Evolutionary conservation across 2,329 filamentous ascomycete genomes (phyloP), one percentile per base, ranked within the genome.

Genomic region (Paramyrothecium roridum): DNA sequence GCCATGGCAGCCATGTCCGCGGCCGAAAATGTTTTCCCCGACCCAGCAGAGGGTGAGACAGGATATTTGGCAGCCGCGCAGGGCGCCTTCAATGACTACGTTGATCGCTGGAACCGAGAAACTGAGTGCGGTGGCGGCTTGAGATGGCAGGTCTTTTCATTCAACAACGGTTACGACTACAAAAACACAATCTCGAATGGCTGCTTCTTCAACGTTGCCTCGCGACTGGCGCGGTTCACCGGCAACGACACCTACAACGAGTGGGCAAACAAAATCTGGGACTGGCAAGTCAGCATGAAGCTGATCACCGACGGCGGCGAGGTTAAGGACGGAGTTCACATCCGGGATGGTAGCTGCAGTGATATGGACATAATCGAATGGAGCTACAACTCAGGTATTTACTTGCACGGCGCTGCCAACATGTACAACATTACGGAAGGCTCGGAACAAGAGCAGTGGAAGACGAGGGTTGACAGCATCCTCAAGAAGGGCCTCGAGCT

Each of bases 61-160:
- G 85, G 88, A 58, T 96, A 77, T 89, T 79, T 95, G n/a, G 85
- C 86, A 8, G 80, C 95, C 53, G 87, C 83, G 1, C 88, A 92
- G 69, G 88, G 87, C 12, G 88, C 91, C 2, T 96, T 93, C 71
- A 91, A 93, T 74, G 86, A 88, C 52, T 91, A 91, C 65, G 84
- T 83, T 2, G 72, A 73, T 20, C 83, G 90, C 21, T 93, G 90
- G 88, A 86, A 95, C 62, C 74, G 72, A 2, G 64, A 73, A 0
- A 60, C 68, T 30, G 37, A 43, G 53, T 96, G 91, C 70, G 77
- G 74, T 49, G 91, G 91, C 51, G 91, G 91, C 11, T 72, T 96
- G 61, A 84, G 88, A 59, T 96, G 92, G 92, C 91, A 96, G 74
- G 89, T 96, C 58, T 93, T 88, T 74, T 79, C 83, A 13, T 90